Evolutionary conservation across 352 stramenopile genomes (phyloP).

Genomic region (Globisporangium acanthophoron): DNA sequence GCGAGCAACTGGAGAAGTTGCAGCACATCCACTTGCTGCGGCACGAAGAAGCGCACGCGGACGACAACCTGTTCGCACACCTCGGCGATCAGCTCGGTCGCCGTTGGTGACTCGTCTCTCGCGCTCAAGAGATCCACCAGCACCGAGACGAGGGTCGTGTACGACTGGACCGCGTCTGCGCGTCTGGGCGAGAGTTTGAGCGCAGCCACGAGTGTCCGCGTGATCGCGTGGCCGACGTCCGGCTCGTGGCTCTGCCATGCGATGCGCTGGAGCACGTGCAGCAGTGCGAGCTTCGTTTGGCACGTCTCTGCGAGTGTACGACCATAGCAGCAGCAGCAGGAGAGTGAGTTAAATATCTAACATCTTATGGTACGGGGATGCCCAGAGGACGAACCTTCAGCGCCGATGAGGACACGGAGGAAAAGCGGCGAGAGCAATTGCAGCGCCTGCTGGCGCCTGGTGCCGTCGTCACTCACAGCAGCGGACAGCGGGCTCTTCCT

Average conservation of each 20-base stretch:
- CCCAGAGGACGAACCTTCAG: constrained; percentile 9
- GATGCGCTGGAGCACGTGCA: constrained; percentile 34
- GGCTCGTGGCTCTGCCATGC: constrained; percentile 24
- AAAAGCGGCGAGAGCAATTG: constrained; percentile 26
- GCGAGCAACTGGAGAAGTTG: constrained; percentile 37
- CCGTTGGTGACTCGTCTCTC: not conserved
- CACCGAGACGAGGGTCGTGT: constrained; percentile 27
- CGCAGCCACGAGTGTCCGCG: constrained; percentile 25
- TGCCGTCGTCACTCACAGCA: not conserved
- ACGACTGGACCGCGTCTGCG: constrained; percentile 19
- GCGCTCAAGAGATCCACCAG: constrained; percentile 32
- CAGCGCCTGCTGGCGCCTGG: constrained; percentile 10
- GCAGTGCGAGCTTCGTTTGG: constrained; percentile 20
- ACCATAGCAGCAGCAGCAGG: not conserved
- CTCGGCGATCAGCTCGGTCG: constrained; percentile 6
- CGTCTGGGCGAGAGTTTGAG: constrained; percentile 25
- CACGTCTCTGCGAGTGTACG: constrained; percentile 11
- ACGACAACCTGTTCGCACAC: constrained; percentile 10
- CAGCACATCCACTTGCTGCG: constrained; percentile 26
- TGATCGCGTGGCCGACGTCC: constrained; percentile 7
- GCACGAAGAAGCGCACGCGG: constrained; percentile 21
- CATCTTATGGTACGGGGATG: not conserved
- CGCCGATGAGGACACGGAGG: constrained; percentile 27
- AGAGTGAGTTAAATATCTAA: not conserved
- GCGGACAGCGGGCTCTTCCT: constrained; percentile 4